Conservation (phyloP, 768 basidiomycete species). For the Boletus rubescentipes region DNA sequence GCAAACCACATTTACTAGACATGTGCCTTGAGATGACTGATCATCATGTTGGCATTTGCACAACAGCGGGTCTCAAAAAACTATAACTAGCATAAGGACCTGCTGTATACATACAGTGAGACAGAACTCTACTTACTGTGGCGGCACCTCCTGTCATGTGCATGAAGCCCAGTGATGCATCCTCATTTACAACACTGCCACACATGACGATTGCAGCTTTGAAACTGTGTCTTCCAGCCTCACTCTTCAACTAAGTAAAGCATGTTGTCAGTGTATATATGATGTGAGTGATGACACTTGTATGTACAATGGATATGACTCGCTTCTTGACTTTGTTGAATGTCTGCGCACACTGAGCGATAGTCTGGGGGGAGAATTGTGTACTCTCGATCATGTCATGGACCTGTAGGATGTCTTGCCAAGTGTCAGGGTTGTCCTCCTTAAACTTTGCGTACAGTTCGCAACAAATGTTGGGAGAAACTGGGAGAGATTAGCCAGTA, state of each 20-base stretch:
- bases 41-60: not conserved
- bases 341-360: not conserved
- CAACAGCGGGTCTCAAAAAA: conserved; percentile 4
- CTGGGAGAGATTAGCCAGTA: no score
- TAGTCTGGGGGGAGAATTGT: not conserved
- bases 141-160: not conserved
- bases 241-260: not conserved
- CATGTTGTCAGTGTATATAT: not conserved
- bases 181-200: not conserved
- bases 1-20: no score
- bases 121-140: not conserved
- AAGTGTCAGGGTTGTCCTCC: conserved; percentile 1
- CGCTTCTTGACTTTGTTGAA: conserved; percentile 2
- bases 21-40: conserved; percentile 9
- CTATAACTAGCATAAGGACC: no score
- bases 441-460: conserved; percentile 5
- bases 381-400: not conserved
- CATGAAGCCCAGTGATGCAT: not conserved
- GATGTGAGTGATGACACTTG: not conserved
- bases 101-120: no score
- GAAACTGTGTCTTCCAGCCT: not conserved
- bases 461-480: not conserved
- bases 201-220: conserved; percentile 4
- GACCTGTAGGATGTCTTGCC: conserved; percentile 9
- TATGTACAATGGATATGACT: not conserved